Percentiles rank a stretch among this genome's conserved stretches.
phyloP scores from a whole-genome alignment of 2,329 filamentous ascomycete species.

The Neofusicoccum sp. region DNA sequence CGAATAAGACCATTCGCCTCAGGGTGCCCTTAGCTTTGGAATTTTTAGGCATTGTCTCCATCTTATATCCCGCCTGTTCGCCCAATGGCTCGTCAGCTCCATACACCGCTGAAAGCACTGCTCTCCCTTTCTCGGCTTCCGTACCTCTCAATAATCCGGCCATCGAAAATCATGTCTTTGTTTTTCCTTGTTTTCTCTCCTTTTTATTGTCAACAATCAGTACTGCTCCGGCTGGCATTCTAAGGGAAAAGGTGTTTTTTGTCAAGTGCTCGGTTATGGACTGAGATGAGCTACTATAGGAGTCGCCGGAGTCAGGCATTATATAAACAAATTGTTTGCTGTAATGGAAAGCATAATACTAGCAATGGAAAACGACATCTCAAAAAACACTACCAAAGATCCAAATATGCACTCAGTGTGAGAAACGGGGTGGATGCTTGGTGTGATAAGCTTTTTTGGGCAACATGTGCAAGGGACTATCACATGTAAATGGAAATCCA shows the following conservation, averaged over 20 bases:
- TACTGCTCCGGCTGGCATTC: constrained; percentile 14
- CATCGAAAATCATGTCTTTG: not conserved
- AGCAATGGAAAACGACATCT: constrained; percentile 6
- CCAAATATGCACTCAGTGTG: not conserved
- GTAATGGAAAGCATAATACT: constrained; percentile 16
- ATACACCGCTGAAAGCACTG: not conserved
- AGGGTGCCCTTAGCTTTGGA: constrained; percentile 18
- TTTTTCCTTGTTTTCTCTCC: not conserved
- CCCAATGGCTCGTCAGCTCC: not conserved
- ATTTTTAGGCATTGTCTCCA: constrained; percentile 14
- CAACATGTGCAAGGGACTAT: not conserved
- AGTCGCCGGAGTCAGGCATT: constrained; percentile 16
- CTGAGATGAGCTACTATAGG: constrained; percentile 12
- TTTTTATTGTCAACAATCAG: constrained; percentile 11
- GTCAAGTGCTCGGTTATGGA: constrained; percentile 9
- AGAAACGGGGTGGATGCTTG: not conserved
- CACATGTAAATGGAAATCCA: not conserved
- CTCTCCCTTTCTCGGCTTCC: constrained; percentile 9
- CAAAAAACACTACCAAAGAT: not conserved
- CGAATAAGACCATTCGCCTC: constrained; percentile 19
- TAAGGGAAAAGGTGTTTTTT: constrained; percentile 6
- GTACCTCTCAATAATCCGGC: constrained; percentile 1
- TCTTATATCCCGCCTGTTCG: constrained; percentile 2
- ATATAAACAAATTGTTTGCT: constrained; percentile 16
- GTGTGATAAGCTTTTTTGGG: too few relatives aligned